Percentiles rank a stretch among this genome's conserved stretches.
phyloP scores from a whole-genome alignment of 108 stramenopile genomes.

The Cyclotella kingstonii region DNA sequence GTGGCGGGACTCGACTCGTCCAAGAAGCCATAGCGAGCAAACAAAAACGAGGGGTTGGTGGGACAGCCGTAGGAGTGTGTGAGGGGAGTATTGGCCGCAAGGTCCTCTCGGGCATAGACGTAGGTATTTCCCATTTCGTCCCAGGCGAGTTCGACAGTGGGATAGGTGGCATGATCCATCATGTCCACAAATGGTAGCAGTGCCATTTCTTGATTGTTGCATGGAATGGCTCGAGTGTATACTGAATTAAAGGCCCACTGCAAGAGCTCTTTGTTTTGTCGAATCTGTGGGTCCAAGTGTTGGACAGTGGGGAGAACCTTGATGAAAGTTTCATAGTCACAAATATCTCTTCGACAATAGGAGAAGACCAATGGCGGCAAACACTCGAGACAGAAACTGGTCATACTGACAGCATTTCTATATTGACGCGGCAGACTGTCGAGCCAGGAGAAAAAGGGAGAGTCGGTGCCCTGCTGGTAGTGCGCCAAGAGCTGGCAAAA shows the following conservation, averaged over 20 bases:
- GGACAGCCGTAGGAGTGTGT: constrained; percentile 39
- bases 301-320: constrained; percentile 5
- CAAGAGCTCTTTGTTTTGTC: constrained; percentile 34
- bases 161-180: constrained; percentile 47
- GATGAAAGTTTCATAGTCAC: constrained; percentile 26
- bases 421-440: constrained; percentile 53
- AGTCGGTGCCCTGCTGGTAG: too few relatives aligned
- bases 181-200: constrained; percentile 42
- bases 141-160: constrained; percentile 43
- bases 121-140: constrained; percentile 43
- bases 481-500: too few relatives aligned
- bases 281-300: constrained; percentile 15
- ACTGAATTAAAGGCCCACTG: constrained; percentile 47
- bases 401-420: constrained; percentile 52
- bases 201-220: constrained; percentile 17
- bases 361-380: constrained; percentile 44
- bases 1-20: constrained; percentile 49
- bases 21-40: constrained; percentile 49
- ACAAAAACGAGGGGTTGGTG: constrained; percentile 47
- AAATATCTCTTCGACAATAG: constrained; percentile 11
- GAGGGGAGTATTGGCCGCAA: constrained; percentile 44
- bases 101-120: constrained; percentile 39
- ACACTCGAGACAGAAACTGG: constrained; percentile 49
- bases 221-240: constrained; percentile 31
- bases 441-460: too few relatives aligned